phyloP scores from a whole-genome alignment of 495 filamentous ascomycete species.

The Podospora conica region DNA sequence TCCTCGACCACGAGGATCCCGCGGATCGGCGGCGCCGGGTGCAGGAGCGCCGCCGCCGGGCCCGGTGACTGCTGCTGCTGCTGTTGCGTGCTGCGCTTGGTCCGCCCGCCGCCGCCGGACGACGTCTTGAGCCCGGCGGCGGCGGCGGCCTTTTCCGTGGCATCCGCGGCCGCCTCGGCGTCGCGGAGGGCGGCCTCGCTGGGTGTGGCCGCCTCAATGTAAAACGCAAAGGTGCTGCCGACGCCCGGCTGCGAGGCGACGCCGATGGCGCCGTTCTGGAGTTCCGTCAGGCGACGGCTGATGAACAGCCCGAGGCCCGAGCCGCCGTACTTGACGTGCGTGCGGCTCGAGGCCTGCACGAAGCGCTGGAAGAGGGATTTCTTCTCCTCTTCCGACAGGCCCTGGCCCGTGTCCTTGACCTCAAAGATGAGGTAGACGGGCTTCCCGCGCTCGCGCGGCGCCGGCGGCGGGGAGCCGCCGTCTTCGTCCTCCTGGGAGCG shows the following conservation, averaged over 20 bases:
- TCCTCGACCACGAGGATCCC: conserved; percentile 67
- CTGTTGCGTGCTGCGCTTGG: conserved; percentile 1
- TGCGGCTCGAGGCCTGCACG: conserved; percentile 66
- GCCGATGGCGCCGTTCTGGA: conserved; percentile 72
- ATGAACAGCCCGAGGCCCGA: conserved; percentile 76
- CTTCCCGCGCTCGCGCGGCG: conserved; percentile 14
- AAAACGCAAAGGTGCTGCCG: conserved; percentile 76
- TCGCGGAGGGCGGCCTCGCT: conserved; percentile 23
- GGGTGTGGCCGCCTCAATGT: conserved; percentile 55
- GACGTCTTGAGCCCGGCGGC: not conserved
- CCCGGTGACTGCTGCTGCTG: no score
- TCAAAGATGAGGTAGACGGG: conserved; percentile 59
- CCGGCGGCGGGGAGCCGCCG: conserved; percentile 15
- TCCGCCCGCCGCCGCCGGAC: not conserved
- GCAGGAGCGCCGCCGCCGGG: no score
- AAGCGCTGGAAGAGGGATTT: conserved; percentile 68
- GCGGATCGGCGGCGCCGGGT: conserved; percentile 21
- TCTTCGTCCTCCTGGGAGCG: conserved; percentile 17
- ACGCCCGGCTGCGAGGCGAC: conserved; percentile 59
- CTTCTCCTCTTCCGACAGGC: conserved; percentile 60
- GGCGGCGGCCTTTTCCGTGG: conserved; percentile 11
- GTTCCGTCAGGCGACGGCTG: conserved; percentile 61
- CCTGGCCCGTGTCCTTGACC: conserved; percentile 68
- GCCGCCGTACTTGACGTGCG: conserved; percentile 69
- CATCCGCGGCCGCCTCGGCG: conserved; percentile 21